phyloP scores from a whole-genome alignment of 345 rosid species.

The Bruguiera parviflora region DNA sequence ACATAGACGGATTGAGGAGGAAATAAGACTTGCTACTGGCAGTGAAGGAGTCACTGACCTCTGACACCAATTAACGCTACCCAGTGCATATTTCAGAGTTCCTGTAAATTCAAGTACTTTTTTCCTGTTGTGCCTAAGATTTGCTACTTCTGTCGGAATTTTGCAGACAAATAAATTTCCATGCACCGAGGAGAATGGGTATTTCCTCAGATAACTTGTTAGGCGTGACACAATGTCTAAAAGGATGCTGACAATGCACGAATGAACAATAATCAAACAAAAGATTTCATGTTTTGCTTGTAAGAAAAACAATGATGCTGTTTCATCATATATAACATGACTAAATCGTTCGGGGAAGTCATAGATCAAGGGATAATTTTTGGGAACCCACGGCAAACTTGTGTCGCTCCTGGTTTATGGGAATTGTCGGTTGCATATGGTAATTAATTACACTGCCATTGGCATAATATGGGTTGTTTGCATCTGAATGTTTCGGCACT shows the following conservation, averaged over 20 bases:
- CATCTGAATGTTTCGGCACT: slow-evolving; percentile 1
- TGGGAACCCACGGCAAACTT: slow-evolving; percentile 95
- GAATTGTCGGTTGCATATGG: slow-evolving; percentile 96
- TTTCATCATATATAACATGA: slow-evolving; percentile 11
- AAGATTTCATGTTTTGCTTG: not conserved
- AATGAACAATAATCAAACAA: not conserved
- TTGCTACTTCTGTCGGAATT: slow-evolving; percentile 6
- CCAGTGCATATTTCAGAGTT: slow-evolving; percentile 71
- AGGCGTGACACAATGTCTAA: not conserved
- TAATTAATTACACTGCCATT: slow-evolving; percentile 21
- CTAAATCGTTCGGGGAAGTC: slow-evolving; percentile 49
- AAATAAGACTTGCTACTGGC: slow-evolving; percentile 72
- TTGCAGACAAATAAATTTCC: not conserved
- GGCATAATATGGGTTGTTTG: not conserved
- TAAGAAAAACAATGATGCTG: not conserved
- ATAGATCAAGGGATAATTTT: slow-evolving; percentile 46
- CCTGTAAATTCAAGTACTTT: slow-evolving; percentile 36
- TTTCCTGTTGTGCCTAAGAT: not conserved
- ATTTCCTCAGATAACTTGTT: not conserved
- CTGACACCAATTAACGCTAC: slow-evolving; percentile 57
- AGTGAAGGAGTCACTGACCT: slow-evolving; percentile 43
- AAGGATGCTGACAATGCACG: not conserved
- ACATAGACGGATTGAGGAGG: slow-evolving; percentile 63
- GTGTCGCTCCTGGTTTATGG: slow-evolving; percentile 72
- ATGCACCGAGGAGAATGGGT: not conserved